Base-by-base conservation (phyloP, 2,329 filamentous ascomycete genomes). In the Apiospora arundinis region DNA sequence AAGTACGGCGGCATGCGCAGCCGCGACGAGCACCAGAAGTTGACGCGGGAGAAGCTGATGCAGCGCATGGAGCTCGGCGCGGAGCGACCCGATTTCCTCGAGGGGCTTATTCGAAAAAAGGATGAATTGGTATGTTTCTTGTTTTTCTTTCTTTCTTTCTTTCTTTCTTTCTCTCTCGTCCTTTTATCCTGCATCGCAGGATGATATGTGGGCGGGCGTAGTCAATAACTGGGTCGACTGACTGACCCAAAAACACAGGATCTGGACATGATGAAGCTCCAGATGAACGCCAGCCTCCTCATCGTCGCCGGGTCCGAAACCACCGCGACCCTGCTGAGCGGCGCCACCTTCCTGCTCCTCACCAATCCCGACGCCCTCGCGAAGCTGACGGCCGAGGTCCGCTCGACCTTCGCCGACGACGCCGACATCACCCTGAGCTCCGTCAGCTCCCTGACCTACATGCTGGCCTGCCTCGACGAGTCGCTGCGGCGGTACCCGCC, bases 231-330 rank as follows among this genome's bases (percentile, higher is more conserved):
- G 32, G 32, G 32, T 45, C 16, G 45, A 32, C n/a, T 65, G 11
- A 65, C 56, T 16, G 21, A 32, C 32, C 11, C 21, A 45, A 44
- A n/a, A 8, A 45, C 42, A 45, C 67, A n/a, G 56, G 46, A 74
- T n/a, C 70, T 79, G 32, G 72, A 68, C 32, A 49, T 77, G 16
- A 73, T 75, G 18, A 70, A 77, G 44, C 70, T 80, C 0, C 70
- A 70, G 2, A 70, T 68, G 46, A 80, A 80, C 69, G 74, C 77
- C 6, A 74, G 69, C n/a, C 74, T 80, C 14, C 74, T 83, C 3
- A 79, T 88, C 42, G 77, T 85, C 18, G 86, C 85, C 7, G 86
- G 86, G 5, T 85, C 83, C 3, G 86, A 88, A 74, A 89, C 86
- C 6, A 87, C 85, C 0, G 84, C 86, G 0, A 86, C 85, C 0